Percentiles rank a stretch among this genome's conserved stretches.
These are phyloP conservation scores for Ramaria sp. DNA, from an alignment of 768 basidiomycete genomes.

Conservation along the genomic window DNA sequence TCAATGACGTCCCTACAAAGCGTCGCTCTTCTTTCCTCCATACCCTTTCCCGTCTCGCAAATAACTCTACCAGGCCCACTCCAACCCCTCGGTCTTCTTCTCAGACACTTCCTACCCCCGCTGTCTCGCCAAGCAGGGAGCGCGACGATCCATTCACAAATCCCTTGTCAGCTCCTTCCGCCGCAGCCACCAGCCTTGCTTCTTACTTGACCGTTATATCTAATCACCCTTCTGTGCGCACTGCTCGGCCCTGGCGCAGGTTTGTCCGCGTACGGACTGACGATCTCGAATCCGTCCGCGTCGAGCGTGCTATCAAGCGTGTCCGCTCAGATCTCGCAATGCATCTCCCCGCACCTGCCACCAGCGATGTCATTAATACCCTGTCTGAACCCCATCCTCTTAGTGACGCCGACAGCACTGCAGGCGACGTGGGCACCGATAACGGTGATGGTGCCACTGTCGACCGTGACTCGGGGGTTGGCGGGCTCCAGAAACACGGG, in stretches of 20 bases:
- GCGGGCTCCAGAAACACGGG: background rate
- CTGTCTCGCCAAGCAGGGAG: constrained; percentile 45
- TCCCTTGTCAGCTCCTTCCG: constrained; percentile 12
- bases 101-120: constrained; percentile 29
- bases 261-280: constrained; percentile 82
- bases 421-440: background rate
- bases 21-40: constrained; percentile 80
- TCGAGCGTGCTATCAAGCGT: constrained; percentile 81
- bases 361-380: background rate
- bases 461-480: constrained; percentile 2
- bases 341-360: constrained; percentile 29
- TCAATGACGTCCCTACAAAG: constrained; percentile 40
- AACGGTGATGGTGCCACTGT: background rate
- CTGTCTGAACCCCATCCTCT: background rate
- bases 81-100: constrained; percentile 25
- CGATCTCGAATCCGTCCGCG: constrained; percentile 78
- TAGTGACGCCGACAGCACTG: background rate
- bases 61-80: constrained; percentile 20
- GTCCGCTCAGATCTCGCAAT: constrained; percentile 77
- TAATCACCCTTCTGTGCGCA: constrained; percentile 52
- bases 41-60: constrained; percentile 71
- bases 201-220: constrained; percentile 73
- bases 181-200: constrained; percentile 50
- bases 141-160: constrained; percentile 46
- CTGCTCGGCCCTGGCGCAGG: constrained; percentile 66